Base-by-base conservation (phyloP, 495 filamentous ascomycete species). In the Penicillium atrosanguineum region DNA sequence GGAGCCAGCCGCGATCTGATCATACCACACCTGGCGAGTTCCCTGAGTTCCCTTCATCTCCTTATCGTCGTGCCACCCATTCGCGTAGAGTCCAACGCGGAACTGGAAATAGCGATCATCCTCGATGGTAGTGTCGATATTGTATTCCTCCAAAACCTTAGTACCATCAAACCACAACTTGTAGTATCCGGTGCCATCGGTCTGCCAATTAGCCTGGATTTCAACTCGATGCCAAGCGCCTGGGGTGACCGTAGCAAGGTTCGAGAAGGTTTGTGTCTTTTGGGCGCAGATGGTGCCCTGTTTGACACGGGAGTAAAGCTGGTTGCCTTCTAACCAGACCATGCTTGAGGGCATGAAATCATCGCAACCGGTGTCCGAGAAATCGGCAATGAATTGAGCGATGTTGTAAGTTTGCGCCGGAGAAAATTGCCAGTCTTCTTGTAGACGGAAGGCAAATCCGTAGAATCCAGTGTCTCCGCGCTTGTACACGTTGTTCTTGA, bases 301-400 rank as follows among this genome's bases (percentile, higher is more conserved):
- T 61, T 80, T 82, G 28, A 75, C 60, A 6, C 80, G 72, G 7
- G 76, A 69, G 34, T 61, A 60, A 0, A 83, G 74, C 60, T 77
- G 69, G 55, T 75, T 57, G 0, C 77, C 79, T 12, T 63, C 59
- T 37, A 81, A 44, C 73, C 75, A 80, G 25, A 83, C 62, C 80
- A 83, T 80, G 34, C 68, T 76, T 16, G 69, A 70, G 0, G 80
- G 80, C 77, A 81, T 80, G 49, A 61, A 83, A 34, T 71, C 70
- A 43, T 82, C 79, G 48, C 79, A 80, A 21, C 68, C 65, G 4
- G 71, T 67, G 50, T 76, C 69, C 1, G 58, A 59, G 58, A 82
- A 80, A 53, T 81, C 69, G 50, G 77, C 77, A 56, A 83, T 83
- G 64, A 81, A 83, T 53, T 83, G 80, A 0, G 74, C 78, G 41